Evolutionary conservation across 352 stramenopile genomes (phyloP), one percentile per base, ranked within the genome.

Genomic region (Lagenidium giganteum): DNA sequence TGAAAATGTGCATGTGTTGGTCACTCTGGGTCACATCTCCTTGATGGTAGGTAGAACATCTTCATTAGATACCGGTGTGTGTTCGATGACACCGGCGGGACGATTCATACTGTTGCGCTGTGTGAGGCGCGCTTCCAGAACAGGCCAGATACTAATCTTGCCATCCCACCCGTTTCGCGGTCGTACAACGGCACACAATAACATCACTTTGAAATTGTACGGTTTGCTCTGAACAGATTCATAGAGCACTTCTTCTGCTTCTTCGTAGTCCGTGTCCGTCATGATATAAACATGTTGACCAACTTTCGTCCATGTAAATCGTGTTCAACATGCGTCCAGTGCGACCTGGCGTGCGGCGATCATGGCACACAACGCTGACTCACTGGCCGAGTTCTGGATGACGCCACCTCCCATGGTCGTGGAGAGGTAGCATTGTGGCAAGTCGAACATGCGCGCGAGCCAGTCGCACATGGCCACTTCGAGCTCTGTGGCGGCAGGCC

Each of bases 381-480:
- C 77, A 26, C 69, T 83, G 0, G 77, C 77, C 11, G 67, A 81
- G 21, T 57, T 55, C 44, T 88, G 72, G 44, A 91, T 87, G 16
- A 91, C 72, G 8, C 75, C 72, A 21, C 78, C 78, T 8, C 78
- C 72, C 2, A 45, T 28, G 21, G 68, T 75, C 8, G 54, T 77
- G 31, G 60, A 77, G 42, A 79, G 45, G 51, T 85, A 80, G 31
- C 59, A 72, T 26, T 68, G 54, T 5, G 78, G 78, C 24, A 91
- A 42, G 1, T 61, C 40, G 8, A 90, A 34, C 14, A 86, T 51
- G 39, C 78, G 62, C 39, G 57, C 63, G 38, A 90, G 47, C 77
- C 77, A 90, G 56, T 90, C 74, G 17, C 80, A 76, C 30, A 82
- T 68, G 17, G 77, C 68, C 26, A 74, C 66, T 54, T 88, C 76